Evolutionary conservation across 1,284 basidiomycete species (phyloP).

Genomic region (Tilletia horrida): DNA sequence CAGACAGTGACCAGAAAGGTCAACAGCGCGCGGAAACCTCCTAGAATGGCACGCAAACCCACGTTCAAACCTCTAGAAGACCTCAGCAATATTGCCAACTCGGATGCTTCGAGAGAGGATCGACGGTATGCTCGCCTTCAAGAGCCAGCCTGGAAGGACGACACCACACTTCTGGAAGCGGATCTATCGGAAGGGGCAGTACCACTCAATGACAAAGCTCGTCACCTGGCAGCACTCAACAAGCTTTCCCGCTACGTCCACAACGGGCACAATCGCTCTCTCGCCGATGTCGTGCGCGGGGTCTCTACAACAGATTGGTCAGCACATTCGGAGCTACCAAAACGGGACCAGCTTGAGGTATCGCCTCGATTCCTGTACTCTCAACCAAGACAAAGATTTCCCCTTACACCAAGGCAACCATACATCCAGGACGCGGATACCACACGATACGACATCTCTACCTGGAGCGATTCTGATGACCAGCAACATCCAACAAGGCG

Average conservation of each 20-base stretch:
- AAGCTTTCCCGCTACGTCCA: neutral
- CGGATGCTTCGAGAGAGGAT: neutral
- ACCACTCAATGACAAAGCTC: neutral
- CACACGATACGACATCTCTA: neutral
- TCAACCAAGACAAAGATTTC: neutral
- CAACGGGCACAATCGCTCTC: neutral
- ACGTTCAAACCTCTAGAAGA: neutral
- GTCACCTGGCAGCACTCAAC: neutral
- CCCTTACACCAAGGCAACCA: neutral
- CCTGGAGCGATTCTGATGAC: constrained; percentile 9
- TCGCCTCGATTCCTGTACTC: too few relatives aligned
- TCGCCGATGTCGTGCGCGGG: neutral
- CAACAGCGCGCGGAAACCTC: too few relatives aligned
- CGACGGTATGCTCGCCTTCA: neutral
- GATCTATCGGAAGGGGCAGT: neutral
- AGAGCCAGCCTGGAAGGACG: neutral
- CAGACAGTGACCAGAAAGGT: too few relatives aligned
- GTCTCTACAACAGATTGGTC: neutral
- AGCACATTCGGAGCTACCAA: neutral
- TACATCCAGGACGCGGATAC: neutral
- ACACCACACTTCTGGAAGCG: constrained; percentile 7
- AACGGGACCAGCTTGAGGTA: neutral
- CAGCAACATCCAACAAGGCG: neutral
- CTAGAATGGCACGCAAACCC: too few relatives aligned
- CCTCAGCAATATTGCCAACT: constrained; percentile 1